Base-by-base conservation (phyloP, 2,329 filamentous ascomycete genomes). In the Rosellinia necatrix region DNA sequence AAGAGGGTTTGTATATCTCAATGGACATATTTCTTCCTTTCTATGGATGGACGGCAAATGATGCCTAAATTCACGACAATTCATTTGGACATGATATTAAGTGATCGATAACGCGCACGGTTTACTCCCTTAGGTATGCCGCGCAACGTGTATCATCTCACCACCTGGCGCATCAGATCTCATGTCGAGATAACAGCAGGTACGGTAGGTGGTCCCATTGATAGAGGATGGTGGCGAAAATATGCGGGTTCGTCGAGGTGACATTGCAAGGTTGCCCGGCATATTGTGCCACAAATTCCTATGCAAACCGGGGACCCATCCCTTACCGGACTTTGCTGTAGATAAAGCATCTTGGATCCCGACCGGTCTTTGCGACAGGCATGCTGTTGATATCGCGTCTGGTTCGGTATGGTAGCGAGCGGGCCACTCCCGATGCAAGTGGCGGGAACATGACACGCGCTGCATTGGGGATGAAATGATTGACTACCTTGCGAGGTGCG, bases 191-290 rank as follows among this genome's bases (percentile, higher is more conserved):
- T 43, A 48, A 35, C 13, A 29, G 41, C 21, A 52, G 48, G 48
- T 12, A 40, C 38, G 29, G 46, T 34, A 46, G 27, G 13, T 12
- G 17, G 34, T 32, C 19, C 19, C 34, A 12, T 24, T 17, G 10
- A 46, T 38, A 29, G 19, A 38, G 22, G 10, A 15, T 30, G 9
- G 25, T 53, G 37, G 54, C 17, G 38, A 47, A 49, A 43, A n/a
- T 42, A 52, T 30, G 42, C 49, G 49, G 44, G 42, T 15, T 32
- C 37, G 21, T 48, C 38, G 30, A 43, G 37, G 48, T 57, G 49
- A 48, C 49, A 38, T 43, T 49, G 54, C 54, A 53, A 52, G 35
- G 54, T 49, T 37, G 17, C 43, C 34, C 24, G 19, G 48, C 53
- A 56, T 56, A 46, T 46, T 56, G 53, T 35, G 25, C 48, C 42